phyloP scores from a whole-genome alignment of 441 rosid genomes.

The Lagerstroemia fauriei region DNA sequence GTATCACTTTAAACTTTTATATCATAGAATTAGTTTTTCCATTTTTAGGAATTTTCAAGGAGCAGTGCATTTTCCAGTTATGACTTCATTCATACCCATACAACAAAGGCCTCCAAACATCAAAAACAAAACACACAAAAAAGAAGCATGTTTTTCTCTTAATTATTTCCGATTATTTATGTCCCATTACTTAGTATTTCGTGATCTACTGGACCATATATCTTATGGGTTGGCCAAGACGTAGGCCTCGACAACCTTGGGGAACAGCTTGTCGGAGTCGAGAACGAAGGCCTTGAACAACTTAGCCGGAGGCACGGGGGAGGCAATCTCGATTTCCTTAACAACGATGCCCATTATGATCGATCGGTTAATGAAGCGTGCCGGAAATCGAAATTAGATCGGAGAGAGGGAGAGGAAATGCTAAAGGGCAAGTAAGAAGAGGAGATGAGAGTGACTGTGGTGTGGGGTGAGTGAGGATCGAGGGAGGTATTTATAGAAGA shows the following conservation, averaged over 20 bases:
- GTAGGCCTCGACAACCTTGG: constrained; percentile 17
- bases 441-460: not conserved
- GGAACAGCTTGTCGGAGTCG: constrained; percentile 25
- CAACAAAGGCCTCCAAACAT: not conserved
- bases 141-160: no score
- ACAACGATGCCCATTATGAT: constrained; percentile 19
- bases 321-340: constrained; percentile 28
- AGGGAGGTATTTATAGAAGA: not conserved
- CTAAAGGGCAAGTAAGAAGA: not conserved
- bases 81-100: no score
- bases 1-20: no score
- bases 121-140: not conserved
- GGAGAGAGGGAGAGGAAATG: no score
- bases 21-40: no score
- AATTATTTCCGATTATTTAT: no score
- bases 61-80: no score
- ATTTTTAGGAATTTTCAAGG: no score
- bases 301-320: constrained; percentile 29
- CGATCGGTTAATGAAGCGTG: not conserved
- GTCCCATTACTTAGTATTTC: no score
- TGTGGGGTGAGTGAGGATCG: not conserved
- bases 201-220: no score
- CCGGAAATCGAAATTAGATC: not conserved
- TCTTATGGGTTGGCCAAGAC: no score
- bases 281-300: constrained; percentile 34